Evolutionary conservation across 2,329 filamentous ascomycete species (phyloP), one percentile per base, ranked within the genome.

Genomic region (Cercospora sp.): DNA sequence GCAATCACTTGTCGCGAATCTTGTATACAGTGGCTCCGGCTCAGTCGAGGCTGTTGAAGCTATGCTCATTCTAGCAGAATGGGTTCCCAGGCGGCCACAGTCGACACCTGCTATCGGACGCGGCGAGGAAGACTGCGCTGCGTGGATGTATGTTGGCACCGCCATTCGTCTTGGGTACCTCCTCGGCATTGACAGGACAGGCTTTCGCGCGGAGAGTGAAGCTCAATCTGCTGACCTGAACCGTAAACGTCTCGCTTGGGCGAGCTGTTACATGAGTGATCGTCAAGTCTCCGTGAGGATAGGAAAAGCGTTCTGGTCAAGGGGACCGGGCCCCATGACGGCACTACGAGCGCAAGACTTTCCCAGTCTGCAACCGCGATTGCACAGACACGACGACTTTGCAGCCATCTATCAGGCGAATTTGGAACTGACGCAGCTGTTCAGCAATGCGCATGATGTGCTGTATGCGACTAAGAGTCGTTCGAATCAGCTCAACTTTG

Each of bases 391-490:
- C 28, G 75, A 77, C 48, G 75, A 78, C 65, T 77, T 75, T 68
- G 75, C 76, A 7, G 74, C 76, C 10, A 76, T 77, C 20, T 76
- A 74, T 28, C 75, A 77, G 63, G 76, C 76, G 6, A 76, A 78
- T 39, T 59, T 78, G 59, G 76, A 77, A 55, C 67, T 78, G 18
- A 78, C 76, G 1, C 76, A 77, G 66, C 72, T 78, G 1, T 78
- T 78, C 71, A 74, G 72, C 63, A 77, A 78, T 42, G 76, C 76
- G 9, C 76, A 78, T 60, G 76, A 78, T 63, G 75, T 78, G 3
- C 69, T 78, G 3, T 78, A 78, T 57, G 74, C 76, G 7, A 76
- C 76, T 0, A 78, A 78, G 55, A 73, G 70, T 63, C 70, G 76
- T 13, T 75, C 74, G 16, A 75, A 75, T 53, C 75, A 77, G 68